phyloP scores from a whole-genome alignment of 257 asterid genomes.

The Rubia yunnanensis region DNA sequence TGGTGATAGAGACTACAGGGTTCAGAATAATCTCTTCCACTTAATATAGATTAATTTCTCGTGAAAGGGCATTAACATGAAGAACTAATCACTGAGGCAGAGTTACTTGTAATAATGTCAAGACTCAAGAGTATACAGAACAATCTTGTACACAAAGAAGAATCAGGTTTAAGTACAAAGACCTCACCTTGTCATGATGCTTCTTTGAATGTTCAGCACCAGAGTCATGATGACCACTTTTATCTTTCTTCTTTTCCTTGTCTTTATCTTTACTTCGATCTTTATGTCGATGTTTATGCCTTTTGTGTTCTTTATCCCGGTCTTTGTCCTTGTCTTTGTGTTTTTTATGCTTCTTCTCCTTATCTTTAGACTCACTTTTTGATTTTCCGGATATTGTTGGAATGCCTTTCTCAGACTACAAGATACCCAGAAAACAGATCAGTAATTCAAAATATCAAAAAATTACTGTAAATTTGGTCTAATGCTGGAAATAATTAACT shows the following conservation, averaged over 20 bases:
- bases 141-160: slow-evolving; percentile 13
- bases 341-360: slow-evolving; percentile 90
- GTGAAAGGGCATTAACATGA: background rate
- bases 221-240: slow-evolving; percentile 69
- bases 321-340: slow-evolving; percentile 76
- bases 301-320: slow-evolving; percentile 81
- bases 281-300: slow-evolving; percentile 93
- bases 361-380: slow-evolving; percentile 71
- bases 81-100: background rate
- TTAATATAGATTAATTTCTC: too few species aligned
- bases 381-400: slow-evolving; percentile 82
- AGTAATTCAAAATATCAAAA: slow-evolving; percentile 8
- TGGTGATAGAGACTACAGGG: background rate
- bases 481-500: background rate
- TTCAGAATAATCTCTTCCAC: background rate
- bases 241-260: slow-evolving; percentile 88
- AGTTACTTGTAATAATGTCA: background rate
- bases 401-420: slow-evolving; percentile 83
- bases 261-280: slow-evolving; percentile 93
- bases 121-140: background rate
- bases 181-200: slow-evolving; percentile 72
- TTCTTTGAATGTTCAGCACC: slow-evolving; percentile 77
- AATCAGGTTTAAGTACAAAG: slow-evolving; percentile 13
- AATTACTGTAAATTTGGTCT: background rate
- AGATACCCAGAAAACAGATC: slow-evolving; percentile 22